Conservation (phyloP, 2,329 filamentous ascomycete species). For the Corniculantispora saksenae region DNA sequence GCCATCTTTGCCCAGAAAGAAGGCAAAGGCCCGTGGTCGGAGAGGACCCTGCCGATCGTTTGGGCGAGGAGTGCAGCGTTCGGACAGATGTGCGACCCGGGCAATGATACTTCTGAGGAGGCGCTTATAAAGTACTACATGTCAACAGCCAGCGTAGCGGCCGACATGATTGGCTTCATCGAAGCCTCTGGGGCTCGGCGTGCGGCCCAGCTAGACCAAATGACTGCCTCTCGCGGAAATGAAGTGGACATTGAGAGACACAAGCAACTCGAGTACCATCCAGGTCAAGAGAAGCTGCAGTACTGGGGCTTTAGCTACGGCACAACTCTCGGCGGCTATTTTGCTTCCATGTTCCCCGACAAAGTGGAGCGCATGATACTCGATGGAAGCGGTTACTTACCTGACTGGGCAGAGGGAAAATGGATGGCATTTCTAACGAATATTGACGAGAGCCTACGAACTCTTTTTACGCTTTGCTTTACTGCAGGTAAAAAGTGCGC, state of each 20-base stretch:
- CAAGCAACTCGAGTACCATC: not conserved
- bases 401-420: not conserved
- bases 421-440: not conserved
- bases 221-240: no score
- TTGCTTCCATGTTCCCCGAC: conserved; percentile 38
- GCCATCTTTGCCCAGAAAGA: not conserved
- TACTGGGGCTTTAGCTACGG: conserved; percentile 55
- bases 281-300: conserved; percentile 35
- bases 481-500: not conserved
- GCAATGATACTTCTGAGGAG: not conserved
- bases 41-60: not conserved
- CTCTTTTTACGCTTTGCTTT: not conserved
- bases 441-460: not conserved
- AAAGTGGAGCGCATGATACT: conserved; percentile 43
- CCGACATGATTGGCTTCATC: conserved; percentile 40
- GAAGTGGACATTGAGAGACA: not conserved
- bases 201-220: not conserved
- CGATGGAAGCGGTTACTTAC: conserved; percentile 38
- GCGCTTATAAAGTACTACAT: not conserved
- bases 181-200: not conserved
- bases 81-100: not conserved
- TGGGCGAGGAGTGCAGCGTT: conserved; percentile 3
- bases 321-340: conserved; percentile 36
- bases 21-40: not conserved
- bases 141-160: conserved; percentile 31